Conservation (phyloP, 768 basidiomycete species). For the Symmetrospora coprosmae region DNA sequence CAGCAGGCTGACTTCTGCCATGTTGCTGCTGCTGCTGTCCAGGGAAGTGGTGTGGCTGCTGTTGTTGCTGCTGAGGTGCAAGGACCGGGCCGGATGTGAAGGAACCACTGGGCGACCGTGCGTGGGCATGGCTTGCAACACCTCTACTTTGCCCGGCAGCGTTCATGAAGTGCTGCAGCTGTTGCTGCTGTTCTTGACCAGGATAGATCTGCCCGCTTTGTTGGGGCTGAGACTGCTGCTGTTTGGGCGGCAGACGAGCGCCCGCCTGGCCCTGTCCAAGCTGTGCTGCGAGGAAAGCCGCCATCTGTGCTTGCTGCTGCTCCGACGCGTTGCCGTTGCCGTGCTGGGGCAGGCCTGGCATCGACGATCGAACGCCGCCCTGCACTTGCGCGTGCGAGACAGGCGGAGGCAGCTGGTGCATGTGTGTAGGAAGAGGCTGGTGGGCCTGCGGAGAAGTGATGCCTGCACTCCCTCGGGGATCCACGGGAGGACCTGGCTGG, state of each 20-base stretch:
- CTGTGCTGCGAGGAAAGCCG: slow-evolving; percentile 2
- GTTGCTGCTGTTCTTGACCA: not conserved
- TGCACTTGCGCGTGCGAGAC: no score
- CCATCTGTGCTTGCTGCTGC: slow-evolving; percentile 18
- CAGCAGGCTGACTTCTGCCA: no score
- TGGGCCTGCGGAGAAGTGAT: no score
- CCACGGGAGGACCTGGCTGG: no score
- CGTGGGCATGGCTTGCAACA: no score
- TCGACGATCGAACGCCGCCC: no score
- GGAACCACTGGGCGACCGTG: not conserved
- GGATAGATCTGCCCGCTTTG: not conserved
- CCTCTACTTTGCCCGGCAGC: no score
- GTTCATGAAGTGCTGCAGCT: no score
- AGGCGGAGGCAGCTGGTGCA: no score
- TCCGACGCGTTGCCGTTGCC: not conserved
- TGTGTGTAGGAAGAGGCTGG: no score
- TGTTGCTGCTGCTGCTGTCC: slow-evolving; percentile 10
- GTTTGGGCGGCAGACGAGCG: not conserved
- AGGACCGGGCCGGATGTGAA: not conserved
- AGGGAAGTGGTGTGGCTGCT: not conserved
- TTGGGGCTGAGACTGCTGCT: not conserved
- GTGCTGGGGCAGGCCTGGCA: not conserved
- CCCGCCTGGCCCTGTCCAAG: not conserved
- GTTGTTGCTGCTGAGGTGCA: not conserved
- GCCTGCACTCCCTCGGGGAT: no score